Base-by-base conservation (phyloP, 768 basidiomycete species). In the Panus rudis region DNA sequence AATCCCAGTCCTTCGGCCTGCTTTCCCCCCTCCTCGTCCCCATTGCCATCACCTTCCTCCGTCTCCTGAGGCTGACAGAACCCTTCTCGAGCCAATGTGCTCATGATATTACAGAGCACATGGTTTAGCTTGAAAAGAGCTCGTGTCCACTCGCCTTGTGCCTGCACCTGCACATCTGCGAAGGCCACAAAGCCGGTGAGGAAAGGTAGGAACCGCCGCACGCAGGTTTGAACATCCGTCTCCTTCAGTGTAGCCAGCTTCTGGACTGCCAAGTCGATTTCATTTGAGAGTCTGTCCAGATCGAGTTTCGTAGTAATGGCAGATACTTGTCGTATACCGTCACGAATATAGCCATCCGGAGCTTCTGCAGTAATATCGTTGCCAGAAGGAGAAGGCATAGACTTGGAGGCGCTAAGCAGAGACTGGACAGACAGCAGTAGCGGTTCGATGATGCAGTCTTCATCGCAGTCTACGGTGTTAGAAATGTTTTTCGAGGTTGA, bases 61-160 rank as follows among this genome's bases (percentile, higher is more conserved):
- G 57, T 59, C 19, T 97, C 92, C 4, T 78, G 75, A 1, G 96
- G 93, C 53, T 84, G 79, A 64, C 96, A 99, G 67, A 97, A 98
- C 3, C 96, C 96, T 60, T 94, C 77, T 32, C 75, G 78, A 4
- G 85, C 79, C 6, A 98, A 64, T 10, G 80, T 80, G 31, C 75
- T 72, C 52, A 92, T 69, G 22, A 89, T 69, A 16, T 83, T 80
- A 56, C 79, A 83, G 24, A 93, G 62, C 31, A 94, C 72, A 57
- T 81, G 84, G 51, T 78, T 71, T 46, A 98, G 69, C 63, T 97
- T 98, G 73, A 93, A 85, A 14, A 89, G 61, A 11, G 87, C 66
- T 56, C 83, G 79, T 14, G 78, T 79, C 81, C 87, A 91, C 31
- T 71, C 65, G 19, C 69, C 67, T 40, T 79, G 76, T 10, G 64